Conservation (phyloP, 1,284 basidiomycete genomes). For the Stygiomarasmius scandens region DNA sequence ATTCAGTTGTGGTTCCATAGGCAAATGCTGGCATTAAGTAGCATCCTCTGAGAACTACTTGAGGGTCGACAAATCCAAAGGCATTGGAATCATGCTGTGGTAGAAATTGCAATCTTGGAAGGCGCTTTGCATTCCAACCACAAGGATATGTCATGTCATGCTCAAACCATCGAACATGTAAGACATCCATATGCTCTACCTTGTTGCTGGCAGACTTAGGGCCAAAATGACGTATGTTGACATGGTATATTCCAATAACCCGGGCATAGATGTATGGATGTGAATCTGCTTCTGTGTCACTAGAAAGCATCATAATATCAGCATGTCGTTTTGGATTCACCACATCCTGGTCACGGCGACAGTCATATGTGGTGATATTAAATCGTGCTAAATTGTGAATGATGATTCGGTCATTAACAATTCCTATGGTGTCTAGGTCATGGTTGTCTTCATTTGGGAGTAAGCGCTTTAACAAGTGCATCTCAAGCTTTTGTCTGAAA, state of each 20-base stretch:
- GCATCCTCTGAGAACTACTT: neutral
- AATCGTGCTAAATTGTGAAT: conserved; percentile 16
- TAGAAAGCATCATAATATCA: conserved; percentile 23
- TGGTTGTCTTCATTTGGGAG: neutral
- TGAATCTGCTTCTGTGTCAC: neutral
- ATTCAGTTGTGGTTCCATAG: conserved; percentile 24
- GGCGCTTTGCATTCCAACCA: conserved; percentile 5
- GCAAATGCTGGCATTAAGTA: conserved; percentile 6
- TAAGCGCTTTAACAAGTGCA: neutral
- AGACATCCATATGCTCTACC: neutral
- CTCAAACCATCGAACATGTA: neutral
- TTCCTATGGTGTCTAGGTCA: conserved; percentile 3
- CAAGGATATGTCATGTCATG: neutral
- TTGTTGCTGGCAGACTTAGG: neutral
- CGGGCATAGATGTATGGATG: conserved; percentile 38
- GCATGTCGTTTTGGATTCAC: conserved; percentile 22
- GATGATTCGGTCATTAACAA: conserved; percentile 18
- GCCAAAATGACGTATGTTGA: conserved; percentile 21
- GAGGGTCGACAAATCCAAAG: conserved; percentile 8
- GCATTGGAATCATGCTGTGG: neutral
- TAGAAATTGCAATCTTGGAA: neutral
- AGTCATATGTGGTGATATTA: conserved; percentile 28
- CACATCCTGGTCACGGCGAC: conserved; percentile 23
- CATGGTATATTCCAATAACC: conserved; percentile 38
- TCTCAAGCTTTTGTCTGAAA: conserved; percentile 4